Percentiles rank a stretch among this genome's conserved stretches.
Conservation (phyloP, 495 filamentous ascomycete genomes). For the Physcia stellaris region DNA sequence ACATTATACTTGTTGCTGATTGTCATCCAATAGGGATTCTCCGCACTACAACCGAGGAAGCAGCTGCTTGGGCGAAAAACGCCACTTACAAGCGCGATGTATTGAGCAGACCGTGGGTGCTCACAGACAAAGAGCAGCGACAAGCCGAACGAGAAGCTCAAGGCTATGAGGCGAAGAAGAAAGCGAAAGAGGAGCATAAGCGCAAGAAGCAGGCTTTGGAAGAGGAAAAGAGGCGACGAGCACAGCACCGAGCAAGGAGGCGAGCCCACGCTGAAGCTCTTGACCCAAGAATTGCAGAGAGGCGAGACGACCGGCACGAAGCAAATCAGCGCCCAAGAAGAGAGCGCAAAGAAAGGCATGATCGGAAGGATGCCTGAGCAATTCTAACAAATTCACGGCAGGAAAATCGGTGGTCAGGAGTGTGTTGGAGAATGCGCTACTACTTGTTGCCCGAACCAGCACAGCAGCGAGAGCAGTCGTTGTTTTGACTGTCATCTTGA, state of each 20-base stretch:
- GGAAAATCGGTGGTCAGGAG: too few species aligned
- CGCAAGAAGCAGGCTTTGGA: slow-evolving; percentile 17
- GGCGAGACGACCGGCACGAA: background rate
- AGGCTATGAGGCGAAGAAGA: slow-evolving; percentile 25
- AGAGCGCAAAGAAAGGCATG: too few species aligned
- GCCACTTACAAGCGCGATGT: slow-evolving; percentile 47
- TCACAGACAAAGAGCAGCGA: slow-evolving; percentile 40
- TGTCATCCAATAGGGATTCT: slow-evolving; percentile 21
- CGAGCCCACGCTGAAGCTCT: background rate
- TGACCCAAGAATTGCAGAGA: background rate
- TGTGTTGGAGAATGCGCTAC: too few species aligned
- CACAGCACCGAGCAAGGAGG: background rate
- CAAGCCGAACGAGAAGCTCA: slow-evolving; percentile 37
- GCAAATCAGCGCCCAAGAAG: background rate
- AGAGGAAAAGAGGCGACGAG: background rate
- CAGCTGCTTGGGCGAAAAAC: slow-evolving; percentile 59
- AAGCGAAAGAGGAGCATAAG: slow-evolving; percentile 25
- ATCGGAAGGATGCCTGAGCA: too few species aligned
- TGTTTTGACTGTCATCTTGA: too few species aligned
- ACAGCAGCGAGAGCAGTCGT: too few species aligned
- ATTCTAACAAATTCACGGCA: too few species aligned
- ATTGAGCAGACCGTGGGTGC: slow-evolving; percentile 53
- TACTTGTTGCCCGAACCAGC: too few species aligned
- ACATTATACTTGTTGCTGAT: background rate
- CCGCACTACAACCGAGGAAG: slow-evolving; percentile 58